Conservation (phyloP, 2,329 filamentous ascomycete species). For the Monilinia fructicola region DNA sequence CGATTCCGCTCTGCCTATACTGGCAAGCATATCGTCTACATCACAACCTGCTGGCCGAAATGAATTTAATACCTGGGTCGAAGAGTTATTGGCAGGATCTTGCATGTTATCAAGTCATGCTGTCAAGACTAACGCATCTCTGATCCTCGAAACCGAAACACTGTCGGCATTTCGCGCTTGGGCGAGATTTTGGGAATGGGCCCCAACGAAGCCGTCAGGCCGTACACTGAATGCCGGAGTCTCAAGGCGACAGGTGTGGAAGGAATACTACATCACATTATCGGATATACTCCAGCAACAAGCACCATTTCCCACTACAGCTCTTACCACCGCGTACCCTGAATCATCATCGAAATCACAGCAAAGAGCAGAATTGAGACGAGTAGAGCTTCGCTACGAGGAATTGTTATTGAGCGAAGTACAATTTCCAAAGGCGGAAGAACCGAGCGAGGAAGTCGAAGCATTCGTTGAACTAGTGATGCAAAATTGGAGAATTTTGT, state of each 20-base stretch:
- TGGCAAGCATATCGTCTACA: constrained; percentile 54
- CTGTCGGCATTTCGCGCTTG: constrained; percentile 64
- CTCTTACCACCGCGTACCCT: constrained; percentile 43
- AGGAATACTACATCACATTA: constrained; percentile 77
- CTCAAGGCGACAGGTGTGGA: constrained; percentile 72
- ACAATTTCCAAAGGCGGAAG: constrained; percentile 79
- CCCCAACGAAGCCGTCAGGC: constrained; percentile 50
- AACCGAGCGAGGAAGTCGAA: constrained; percentile 77
- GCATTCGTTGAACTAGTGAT: constrained; percentile 77
- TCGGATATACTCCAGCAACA: constrained; percentile 72
- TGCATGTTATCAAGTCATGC: constrained; percentile 68
- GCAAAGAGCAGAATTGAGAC: constrained; percentile 74
- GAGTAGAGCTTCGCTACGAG: constrained; percentile 78
- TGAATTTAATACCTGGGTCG: constrained; percentile 75
- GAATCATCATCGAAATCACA: constrained; percentile 59
- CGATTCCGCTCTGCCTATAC: constrained; percentile 62
- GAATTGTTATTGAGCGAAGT: constrained; percentile 74
- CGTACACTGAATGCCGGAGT: constrained; percentile 59
- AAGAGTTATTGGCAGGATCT: constrained; percentile 72
- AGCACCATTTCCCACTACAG: constrained; percentile 56
- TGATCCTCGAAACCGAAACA: constrained; percentile 53
- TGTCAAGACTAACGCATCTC: constrained; percentile 51
- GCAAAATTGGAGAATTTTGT: constrained; percentile 80
- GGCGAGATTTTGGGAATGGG: constrained; percentile 64
- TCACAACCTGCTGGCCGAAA: constrained; percentile 50